Evolutionary conservation across 257 asterid species (phyloP), one percentile per base, ranked within the genome.

Genomic region (Haberlea rhodopensis): DNA sequence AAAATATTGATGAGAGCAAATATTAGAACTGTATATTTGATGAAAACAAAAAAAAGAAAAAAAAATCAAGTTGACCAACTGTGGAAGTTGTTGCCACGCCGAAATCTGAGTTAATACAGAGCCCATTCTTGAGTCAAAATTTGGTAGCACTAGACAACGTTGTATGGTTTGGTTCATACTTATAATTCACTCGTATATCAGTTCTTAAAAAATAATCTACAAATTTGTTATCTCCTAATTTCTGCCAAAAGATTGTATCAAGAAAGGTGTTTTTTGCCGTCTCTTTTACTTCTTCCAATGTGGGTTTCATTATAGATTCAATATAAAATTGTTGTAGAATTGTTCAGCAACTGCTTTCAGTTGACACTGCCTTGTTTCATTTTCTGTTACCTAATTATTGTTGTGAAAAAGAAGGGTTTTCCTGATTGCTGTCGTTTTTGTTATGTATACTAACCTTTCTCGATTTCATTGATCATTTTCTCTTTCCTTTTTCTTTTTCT

Each of bases 391-490:
- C 71, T 63, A 63, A 69, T 34, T 16, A 56, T 63, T 20, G 8
- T 62, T 40, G 43, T 43, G 8, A 19, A 48, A 28, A 3, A 5
- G n/a, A 59, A 49, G 6, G 15, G 13, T 26, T 60, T 9, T 40
- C 34, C 23, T 37, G 24, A 26, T 49, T 49, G 53, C 37, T 57
- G 27, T 24, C 7, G 43, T 60, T 56, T 61, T 52, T 31, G 53
- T 70, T 66, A 56, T 74, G 74, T 62, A 48, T 34, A 62, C 67
- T 62, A 54, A 28, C 3, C 43, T n/a, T 57, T 11, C 45, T 9
- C 28, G 74, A 62, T 62, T 34, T 11, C 4, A 62, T 51, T 59
- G 61, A 58, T 60, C 70, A 71, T 62, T 37, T 13, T 43, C 16
- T 4, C 19, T 15, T 43, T 5, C 20, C 1, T 66, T 57, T 23